A percentile compares a stretch with the other conserved stretches of the same genome.
phyloP scores from a whole-genome alignment of 1,139 yeast genomes.

The Suhomyces wounanorum region DNA sequence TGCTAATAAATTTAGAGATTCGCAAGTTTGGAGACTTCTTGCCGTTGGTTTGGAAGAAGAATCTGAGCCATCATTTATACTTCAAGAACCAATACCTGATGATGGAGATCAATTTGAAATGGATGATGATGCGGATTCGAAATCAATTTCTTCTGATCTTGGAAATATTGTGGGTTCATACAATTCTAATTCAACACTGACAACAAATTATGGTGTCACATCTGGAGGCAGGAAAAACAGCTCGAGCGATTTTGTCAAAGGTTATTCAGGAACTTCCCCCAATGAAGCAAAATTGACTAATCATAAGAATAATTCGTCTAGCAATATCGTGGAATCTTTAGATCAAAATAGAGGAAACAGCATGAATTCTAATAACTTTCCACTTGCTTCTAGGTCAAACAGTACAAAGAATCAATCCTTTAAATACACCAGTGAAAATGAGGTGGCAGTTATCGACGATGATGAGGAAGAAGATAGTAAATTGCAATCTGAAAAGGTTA shows the following conservation, averaged over 20 bases:
- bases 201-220: slow-evolving; percentile 41
- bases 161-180: slow-evolving; percentile 48
- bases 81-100: background rate
- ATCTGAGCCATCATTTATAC: background rate
- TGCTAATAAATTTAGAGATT: slow-evolving; percentile 54
- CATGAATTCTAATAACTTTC: slow-evolving; percentile 16
- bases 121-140: slow-evolving; percentile 22
- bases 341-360: slow-evolving; percentile 27
- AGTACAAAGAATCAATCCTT: background rate
- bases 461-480: slow-evolving; percentile 13
- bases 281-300: slow-evolving; percentile 8
- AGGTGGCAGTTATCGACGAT: slow-evolving; percentile 28
- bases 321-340: slow-evolving; percentile 29
- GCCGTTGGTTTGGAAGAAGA: slow-evolving; percentile 57
- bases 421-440: slow-evolving; percentile 20
- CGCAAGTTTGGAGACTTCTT: slow-evolving; percentile 72
- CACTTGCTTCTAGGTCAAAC: background rate
- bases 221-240: slow-evolving; percentile 6
- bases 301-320: slow-evolving; percentile 19
- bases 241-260: slow-evolving; percentile 5
- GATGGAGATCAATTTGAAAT: background rate
- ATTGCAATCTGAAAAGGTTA: background rate
- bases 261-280: slow-evolving; percentile 6
- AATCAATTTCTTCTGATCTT: slow-evolving; percentile 43
- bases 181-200: slow-evolving; percentile 47